Conservation (phyloP, 2,329 filamentous ascomycete genomes). For the Parafenestella ontariensis region DNA sequence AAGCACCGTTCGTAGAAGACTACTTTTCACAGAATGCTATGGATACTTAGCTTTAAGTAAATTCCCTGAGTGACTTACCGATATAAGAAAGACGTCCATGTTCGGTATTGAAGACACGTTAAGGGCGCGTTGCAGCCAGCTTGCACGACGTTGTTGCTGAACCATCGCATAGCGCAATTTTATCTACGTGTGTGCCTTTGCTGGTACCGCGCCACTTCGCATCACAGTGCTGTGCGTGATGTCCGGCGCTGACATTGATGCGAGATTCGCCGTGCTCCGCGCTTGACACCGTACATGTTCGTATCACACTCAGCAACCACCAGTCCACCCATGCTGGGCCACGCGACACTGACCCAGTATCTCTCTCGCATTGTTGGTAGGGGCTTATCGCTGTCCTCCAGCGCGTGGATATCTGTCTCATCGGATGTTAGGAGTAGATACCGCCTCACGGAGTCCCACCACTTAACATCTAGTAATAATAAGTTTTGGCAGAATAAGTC, state of each 20-base stretch:
- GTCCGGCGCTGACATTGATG: background rate
- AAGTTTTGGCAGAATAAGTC: background rate
- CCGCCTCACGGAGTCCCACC: background rate
- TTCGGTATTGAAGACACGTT: background rate
- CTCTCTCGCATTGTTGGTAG: background rate
- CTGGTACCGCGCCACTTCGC: background rate
- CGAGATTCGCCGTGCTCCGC: too few species aligned
- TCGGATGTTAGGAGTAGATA: background rate
- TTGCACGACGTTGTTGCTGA: background rate
- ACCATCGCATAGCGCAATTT: background rate
- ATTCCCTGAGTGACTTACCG: background rate
- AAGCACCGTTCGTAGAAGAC: background rate
- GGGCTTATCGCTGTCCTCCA: background rate
- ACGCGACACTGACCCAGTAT: conserved; percentile 10
- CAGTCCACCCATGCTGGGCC: conserved; percentile 18
- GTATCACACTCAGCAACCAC: conserved; percentile 20
- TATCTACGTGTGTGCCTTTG: background rate
- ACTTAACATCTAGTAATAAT: background rate
- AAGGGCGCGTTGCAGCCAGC: background rate
- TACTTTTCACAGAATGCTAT: background rate
- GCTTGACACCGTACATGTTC: conserved; percentile 10
- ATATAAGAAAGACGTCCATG: background rate
- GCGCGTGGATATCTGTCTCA: background rate
- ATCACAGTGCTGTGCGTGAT: background rate
- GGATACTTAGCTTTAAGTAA: background rate